Conservation (phyloP, 495 filamentous ascomycete genomes). For the Neurospora africana region DNA sequence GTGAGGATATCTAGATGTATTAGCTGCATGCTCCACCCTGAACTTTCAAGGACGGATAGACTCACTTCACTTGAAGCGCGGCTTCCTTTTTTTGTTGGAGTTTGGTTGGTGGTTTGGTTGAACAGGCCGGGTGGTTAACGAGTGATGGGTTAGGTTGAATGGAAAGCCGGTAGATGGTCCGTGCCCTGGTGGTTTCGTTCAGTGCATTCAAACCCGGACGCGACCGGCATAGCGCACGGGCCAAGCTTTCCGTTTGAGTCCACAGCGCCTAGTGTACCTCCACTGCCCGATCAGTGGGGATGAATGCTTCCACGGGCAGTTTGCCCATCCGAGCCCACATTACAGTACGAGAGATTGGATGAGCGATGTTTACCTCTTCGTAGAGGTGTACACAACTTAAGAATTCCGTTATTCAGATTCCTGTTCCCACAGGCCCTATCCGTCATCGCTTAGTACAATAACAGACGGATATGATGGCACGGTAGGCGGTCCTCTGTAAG, state of each 20-base stretch:
- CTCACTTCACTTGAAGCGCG: not conserved
- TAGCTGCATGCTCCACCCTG: not conserved
- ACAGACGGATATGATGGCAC: not conserved
- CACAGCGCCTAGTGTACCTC: not conserved
- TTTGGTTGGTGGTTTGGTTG: not conserved
- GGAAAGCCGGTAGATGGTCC: not conserved
- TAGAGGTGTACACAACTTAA: not conserved
- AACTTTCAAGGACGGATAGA: not conserved
- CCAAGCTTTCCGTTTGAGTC: not conserved
- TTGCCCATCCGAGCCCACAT: not conserved
- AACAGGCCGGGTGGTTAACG: not conserved
- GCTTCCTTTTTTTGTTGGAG: not conserved
- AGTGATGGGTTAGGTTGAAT: not conserved
- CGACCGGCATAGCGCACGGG: not conserved
- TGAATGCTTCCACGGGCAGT: not conserved
- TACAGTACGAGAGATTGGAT: not conserved
- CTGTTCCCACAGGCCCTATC: not conserved
- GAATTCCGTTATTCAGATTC: too few species aligned
- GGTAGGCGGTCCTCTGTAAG: not conserved
- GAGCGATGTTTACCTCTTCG: not conserved
- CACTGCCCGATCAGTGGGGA: not conserved
- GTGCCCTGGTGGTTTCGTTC: not conserved
- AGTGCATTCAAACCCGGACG: not conserved
- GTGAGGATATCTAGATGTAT: not conserved
- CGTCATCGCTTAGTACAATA: not conserved